Percentiles rank a stretch among this genome's conserved stretches.
phyloP scores from a whole-genome alignment of 2,329 filamentous ascomycete species.

The Phoma herbarum region DNA sequence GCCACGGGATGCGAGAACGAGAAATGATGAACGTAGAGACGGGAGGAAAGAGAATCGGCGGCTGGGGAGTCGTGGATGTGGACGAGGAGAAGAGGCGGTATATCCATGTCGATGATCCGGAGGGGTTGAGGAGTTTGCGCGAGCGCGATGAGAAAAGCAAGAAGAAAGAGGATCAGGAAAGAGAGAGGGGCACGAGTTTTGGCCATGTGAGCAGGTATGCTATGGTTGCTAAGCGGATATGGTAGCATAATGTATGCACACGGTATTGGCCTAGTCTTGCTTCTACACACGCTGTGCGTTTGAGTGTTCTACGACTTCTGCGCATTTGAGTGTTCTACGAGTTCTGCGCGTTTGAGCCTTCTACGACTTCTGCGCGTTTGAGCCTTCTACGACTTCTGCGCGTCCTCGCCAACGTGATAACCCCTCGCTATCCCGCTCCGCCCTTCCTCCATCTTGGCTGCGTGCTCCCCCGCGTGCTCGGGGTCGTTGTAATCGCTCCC shows the following conservation, averaged over 20 bases:
- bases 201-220: slow-evolving; percentile 81
- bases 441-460: slow-evolving; percentile 82
- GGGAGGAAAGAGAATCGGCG: slow-evolving; percentile 77
- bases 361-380: too few relatives aligned
- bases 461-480: slow-evolving; percentile 64
- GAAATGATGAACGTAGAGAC: slow-evolving; percentile 68
- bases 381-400: not conserved
- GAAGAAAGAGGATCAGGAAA: slow-evolving; percentile 65
- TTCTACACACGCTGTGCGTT: too few relatives aligned
- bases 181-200: slow-evolving; percentile 64
- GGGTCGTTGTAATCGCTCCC: slow-evolving; percentile 78
- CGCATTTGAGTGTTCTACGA: too few relatives aligned
- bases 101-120: slow-evolving; percentile 86
- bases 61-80: slow-evolving; percentile 86
- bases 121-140: slow-evolving; percentile 69
- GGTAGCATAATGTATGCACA: too few relatives aligned
- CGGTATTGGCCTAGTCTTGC: too few relatives aligned
- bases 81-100: slow-evolving; percentile 84
- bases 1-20: slow-evolving; percentile 78
- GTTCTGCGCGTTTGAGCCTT: too few relatives aligned
- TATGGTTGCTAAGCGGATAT: slow-evolving; percentile 97
- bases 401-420: slow-evolving; percentile 75
- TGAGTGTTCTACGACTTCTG: too few relatives aligned
- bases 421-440: slow-evolving; percentile 87
- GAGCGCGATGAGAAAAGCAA: slow-evolving; percentile 70